phyloP scores from a whole-genome alignment of 495 filamentous ascomycete species.

The Hypoxylon fragiforme region DNA sequence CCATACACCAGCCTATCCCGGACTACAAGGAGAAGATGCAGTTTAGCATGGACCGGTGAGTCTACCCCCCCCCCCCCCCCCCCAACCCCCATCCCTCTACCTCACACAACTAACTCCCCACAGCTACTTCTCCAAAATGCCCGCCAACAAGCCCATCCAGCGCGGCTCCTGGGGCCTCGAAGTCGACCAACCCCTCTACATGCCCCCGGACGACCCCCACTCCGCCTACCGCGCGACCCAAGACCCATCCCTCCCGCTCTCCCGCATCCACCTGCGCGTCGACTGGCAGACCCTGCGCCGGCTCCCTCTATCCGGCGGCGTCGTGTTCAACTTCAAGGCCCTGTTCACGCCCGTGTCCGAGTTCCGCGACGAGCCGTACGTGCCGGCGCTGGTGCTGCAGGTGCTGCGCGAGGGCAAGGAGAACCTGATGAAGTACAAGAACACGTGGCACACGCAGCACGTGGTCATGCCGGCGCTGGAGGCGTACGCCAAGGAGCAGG shows the following conservation, averaged over 20 bases:
- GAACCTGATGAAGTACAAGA: conserved; percentile 81
- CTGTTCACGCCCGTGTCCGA: conserved; percentile 77
- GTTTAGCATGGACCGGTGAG: conserved; percentile 77
- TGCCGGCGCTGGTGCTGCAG: conserved; percentile 70
- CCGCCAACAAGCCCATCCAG: conserved; percentile 76
- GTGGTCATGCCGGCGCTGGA: conserved; percentile 70
- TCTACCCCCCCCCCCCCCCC: background rate
- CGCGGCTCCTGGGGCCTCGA: conserved; percentile 89
- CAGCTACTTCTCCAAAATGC: conserved; percentile 77
- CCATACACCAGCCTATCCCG: conserved; percentile 79
- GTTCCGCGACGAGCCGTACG: conserved; percentile 72
- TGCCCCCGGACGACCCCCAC: conserved; percentile 75
- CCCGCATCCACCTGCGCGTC: conserved; percentile 73
- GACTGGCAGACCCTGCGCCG: conserved; percentile 92
- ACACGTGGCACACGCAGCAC: conserved; percentile 81
- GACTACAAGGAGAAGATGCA: conserved; percentile 93
- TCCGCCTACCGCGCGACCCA: conserved; percentile 60
- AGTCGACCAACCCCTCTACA: conserved; percentile 74
- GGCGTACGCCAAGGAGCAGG: conserved; percentile 71
- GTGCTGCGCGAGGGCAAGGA: conserved; percentile 73
- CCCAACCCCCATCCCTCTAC: background rate
- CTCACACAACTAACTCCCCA: conserved; percentile 37
- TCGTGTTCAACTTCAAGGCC: conserved; percentile 92
- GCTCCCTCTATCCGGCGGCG: conserved; percentile 71
- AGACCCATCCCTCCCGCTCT: conserved; percentile 56